A percentile compares a stretch with the other conserved stretches of the same genome.
Evolutionary conservation across 2,329 filamentous ascomycete species (phyloP).

Genomic region (Ophiostoma populinum): DNA sequence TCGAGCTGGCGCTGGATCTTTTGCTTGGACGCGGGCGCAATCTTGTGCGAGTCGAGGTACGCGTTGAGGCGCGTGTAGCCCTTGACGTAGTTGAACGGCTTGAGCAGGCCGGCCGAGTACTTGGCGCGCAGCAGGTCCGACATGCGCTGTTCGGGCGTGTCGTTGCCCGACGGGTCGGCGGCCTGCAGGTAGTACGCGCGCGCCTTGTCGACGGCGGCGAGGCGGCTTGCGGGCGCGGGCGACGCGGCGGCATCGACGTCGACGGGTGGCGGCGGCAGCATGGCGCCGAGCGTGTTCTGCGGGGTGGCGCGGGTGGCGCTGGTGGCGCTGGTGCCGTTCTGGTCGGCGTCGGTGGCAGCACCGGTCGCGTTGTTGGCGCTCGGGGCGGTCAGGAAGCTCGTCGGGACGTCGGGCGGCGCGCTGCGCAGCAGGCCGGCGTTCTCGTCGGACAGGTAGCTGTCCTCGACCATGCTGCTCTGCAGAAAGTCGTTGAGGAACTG

Average conservation of each 20-base stretch:
- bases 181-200: constrained; percentile 95
- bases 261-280: constrained; percentile 32
- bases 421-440: constrained; percentile 24
- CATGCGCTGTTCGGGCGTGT: constrained; percentile 87
- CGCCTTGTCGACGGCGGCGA: constrained; percentile 42
- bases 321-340: constrained; percentile 13
- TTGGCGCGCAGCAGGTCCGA: constrained; percentile 86
- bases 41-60: constrained; percentile 72
- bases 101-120: constrained; percentile 84
- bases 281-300: constrained; percentile 32
- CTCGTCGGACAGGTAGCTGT: constrained; percentile 53
- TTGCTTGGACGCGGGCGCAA: constrained; percentile 65
- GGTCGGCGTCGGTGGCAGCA: constrained; percentile 13
- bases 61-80: constrained; percentile 78
- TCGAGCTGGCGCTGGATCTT: constrained; percentile 86
- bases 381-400: constrained; percentile 26
- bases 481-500: constrained; percentile 94
- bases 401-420: constrained; percentile 29
- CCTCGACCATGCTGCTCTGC: constrained; percentile 78
- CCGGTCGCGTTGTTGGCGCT: constrained; percentile 14
- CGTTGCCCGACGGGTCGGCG: constrained; percentile 73
- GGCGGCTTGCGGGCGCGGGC: neutral
- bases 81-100: constrained; percentile 97
- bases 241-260: neutral
- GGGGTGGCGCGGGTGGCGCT: constrained; percentile 14